Conservation (phyloP, 805 yeast species). For the Metschnikowia baotianmanensis region DNA sequence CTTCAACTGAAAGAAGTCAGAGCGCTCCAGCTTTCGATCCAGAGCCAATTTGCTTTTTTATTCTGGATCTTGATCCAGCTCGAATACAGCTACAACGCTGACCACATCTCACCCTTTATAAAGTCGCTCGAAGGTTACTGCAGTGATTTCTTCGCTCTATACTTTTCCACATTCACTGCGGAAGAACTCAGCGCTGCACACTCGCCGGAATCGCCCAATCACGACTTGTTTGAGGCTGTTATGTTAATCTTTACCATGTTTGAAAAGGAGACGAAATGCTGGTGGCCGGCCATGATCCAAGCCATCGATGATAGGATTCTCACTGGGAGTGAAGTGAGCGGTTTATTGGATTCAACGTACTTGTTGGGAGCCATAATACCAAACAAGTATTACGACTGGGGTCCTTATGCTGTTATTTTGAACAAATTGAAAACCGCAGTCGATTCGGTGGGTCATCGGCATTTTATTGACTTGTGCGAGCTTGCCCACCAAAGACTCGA, state of each 20-base stretch:
- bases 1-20: conserved; percentile 17
- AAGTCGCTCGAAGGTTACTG: conserved; percentile 3
- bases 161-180: conserved; percentile 20
- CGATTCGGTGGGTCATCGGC: conserved; percentile 22
- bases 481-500: conserved; percentile 23
- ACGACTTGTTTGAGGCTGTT: conserved; percentile 20
- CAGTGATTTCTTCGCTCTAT: conserved; percentile 22
- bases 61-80: conserved; percentile 12
- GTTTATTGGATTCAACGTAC: conserved; percentile 20
- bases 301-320: conserved; percentile 18
- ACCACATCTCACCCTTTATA: background rate
- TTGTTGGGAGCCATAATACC: conserved; percentile 19
- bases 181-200: conserved; percentile 11
- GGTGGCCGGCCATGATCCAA: conserved; percentile 28
- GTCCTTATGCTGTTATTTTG: conserved; percentile 24
- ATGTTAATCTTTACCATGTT: conserved; percentile 20
- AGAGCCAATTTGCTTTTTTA: conserved; percentile 14
- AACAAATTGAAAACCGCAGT: conserved; percentile 13
- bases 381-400: conserved; percentile 22
- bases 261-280: conserved; percentile 12
- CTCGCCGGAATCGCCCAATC: conserved; percentile 1
- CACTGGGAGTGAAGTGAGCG: conserved; percentile 7
- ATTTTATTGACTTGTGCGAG: conserved; percentile 30
- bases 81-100: conserved; percentile 2
- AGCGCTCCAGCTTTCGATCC: conserved; percentile 10